Percentiles rank a stretch among this genome's conserved stretches.
Evolutionary conservation across 1,284 basidiomycete genomes (phyloP).

Genomic region (Vanrija sp.): DNA sequence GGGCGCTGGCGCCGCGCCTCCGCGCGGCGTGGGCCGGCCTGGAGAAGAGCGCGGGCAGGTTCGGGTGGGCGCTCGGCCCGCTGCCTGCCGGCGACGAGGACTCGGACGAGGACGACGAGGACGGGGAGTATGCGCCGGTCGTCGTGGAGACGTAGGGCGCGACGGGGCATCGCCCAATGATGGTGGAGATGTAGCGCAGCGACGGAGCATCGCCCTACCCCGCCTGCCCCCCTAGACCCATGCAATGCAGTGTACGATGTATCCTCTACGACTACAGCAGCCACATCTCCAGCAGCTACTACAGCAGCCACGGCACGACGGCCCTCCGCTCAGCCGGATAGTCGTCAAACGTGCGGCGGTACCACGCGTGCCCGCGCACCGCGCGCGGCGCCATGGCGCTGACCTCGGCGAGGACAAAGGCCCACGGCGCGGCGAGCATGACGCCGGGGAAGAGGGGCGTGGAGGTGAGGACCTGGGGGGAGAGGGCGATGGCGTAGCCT

Average conservation of each 20-base stretch:
- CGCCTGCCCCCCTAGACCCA: background rate
- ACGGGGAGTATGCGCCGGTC: slow-evolving; percentile 48
- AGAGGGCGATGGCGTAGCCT: slow-evolving; percentile 65
- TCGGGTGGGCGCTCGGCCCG: slow-evolving; percentile 33
- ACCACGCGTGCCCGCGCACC: slow-evolving; percentile 75
- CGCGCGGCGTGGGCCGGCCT: slow-evolving; percentile 12
- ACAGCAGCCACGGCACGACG: slow-evolving; percentile 64
- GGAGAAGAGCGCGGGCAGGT: slow-evolving; percentile 11
- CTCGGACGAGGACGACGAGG: slow-evolving; percentile 34
- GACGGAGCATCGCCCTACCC: background rate
- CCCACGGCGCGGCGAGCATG: slow-evolving; percentile 62
- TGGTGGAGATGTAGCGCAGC: too few species aligned
- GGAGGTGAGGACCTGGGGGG: slow-evolving; percentile 17
- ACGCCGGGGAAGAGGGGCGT: background rate
- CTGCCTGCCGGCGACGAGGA: slow-evolving; percentile 21
- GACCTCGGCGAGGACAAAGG: slow-evolving; percentile 69
- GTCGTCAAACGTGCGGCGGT: slow-evolving; percentile 62
- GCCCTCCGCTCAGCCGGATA: slow-evolving; percentile 65
- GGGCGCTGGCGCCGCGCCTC: slow-evolving; percentile 5
- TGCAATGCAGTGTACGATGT: background rate
- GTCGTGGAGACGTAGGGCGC: slow-evolving; percentile 30
- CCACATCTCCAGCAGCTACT: slow-evolving; percentile 33
- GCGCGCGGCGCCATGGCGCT: slow-evolving; percentile 73
- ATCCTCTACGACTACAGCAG: slow-evolving; percentile 52
- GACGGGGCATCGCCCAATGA: background rate